Evolutionary conservation across 2,329 filamentous ascomycete species (phyloP).

Genomic region (Monascus ruber): DNA sequence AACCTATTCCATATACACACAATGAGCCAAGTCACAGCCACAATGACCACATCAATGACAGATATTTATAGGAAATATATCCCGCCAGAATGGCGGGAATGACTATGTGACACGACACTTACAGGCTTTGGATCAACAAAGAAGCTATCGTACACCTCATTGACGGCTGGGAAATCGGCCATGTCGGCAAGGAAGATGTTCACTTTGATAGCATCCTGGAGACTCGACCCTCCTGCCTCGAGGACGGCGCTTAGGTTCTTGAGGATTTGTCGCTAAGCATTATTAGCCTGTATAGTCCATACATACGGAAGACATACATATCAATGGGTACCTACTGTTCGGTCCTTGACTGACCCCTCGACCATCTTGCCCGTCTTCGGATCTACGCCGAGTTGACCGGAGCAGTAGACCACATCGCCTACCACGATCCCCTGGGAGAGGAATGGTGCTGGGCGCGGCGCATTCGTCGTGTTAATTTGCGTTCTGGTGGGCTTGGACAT

Average conservation of each 20-base stretch:
- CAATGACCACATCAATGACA: background rate
- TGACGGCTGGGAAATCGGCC: conserved; percentile 61
- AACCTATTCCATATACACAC: too few relatives aligned
- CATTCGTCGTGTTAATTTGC: too few relatives aligned
- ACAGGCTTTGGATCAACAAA: conserved; percentile 18
- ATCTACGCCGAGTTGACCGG: conserved; percentile 49
- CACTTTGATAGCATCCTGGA: conserved; percentile 52
- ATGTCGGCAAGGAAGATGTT: conserved; percentile 56
- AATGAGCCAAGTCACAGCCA: too few relatives aligned
- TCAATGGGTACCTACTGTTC: conserved; percentile 31
- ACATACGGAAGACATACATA: background rate
- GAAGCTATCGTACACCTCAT: conserved; percentile 53
- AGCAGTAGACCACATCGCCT: conserved; percentile 36
- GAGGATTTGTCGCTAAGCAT: conserved; percentile 35
- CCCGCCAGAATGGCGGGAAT: background rate
- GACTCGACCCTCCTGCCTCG: conserved; percentile 44
- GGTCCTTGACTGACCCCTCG: conserved; percentile 44
- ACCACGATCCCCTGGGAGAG: too few relatives aligned
- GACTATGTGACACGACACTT: background rate
- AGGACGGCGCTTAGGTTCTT: conserved; percentile 49
- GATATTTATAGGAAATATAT: background rate
- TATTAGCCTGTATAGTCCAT: background rate
- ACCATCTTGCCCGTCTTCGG: conserved; percentile 42
- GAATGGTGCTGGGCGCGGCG: too few relatives aligned
- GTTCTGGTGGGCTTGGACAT: too few relatives aligned